Evolutionary conservation across 108 stramenopile genomes (phyloP).

Genomic region (Seminavis robusta): DNA sequence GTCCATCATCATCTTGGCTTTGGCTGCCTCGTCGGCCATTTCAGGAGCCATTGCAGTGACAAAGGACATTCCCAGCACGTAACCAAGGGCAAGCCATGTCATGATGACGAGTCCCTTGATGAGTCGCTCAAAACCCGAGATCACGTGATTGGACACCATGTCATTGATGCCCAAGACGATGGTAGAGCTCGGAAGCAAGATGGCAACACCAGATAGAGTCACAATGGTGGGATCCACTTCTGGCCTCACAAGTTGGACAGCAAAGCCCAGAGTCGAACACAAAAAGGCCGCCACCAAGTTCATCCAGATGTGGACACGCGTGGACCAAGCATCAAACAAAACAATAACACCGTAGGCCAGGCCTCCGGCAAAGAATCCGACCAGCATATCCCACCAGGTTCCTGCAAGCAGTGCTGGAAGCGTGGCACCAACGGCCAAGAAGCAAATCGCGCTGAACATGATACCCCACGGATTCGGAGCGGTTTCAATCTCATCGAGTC

Average conservation of each 20-base stretch:
- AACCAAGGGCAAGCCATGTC: slow-evolving; percentile 9
- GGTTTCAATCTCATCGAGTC: slow-evolving; percentile 5
- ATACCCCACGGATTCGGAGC: slow-evolving; percentile 8
- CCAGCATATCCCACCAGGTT: slow-evolving; percentile 8
- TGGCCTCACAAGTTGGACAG: background rate
- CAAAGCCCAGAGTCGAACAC: background rate
- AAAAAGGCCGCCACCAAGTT: background rate
- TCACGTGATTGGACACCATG: slow-evolving; percentile 6
- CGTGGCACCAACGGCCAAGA: background rate
- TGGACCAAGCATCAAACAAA: background rate
- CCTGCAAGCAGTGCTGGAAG: slow-evolving; percentile 3
- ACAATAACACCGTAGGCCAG: background rate
- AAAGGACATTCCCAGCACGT: slow-evolving; percentile 2
- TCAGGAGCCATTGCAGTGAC: background rate
- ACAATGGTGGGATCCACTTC: slow-evolving; percentile 3
- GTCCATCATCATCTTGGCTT: background rate
- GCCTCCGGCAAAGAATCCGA: background rate
- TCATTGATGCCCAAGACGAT: slow-evolving; percentile 8
- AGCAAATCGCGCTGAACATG: background rate
- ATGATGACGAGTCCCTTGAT: slow-evolving; percentile 6
- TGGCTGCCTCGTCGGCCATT: background rate
- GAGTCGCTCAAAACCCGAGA: background rate
- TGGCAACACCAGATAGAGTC: slow-evolving; percentile 4
- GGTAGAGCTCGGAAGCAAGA: slow-evolving; percentile 5
- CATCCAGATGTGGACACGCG: slow-evolving; percentile 1